These are phyloP conservation scores for Thermoascus crustaceus DNA, from an alignment of 2,329 filamentous ascomycete genomes.

Conservation along the genomic window DNA sequence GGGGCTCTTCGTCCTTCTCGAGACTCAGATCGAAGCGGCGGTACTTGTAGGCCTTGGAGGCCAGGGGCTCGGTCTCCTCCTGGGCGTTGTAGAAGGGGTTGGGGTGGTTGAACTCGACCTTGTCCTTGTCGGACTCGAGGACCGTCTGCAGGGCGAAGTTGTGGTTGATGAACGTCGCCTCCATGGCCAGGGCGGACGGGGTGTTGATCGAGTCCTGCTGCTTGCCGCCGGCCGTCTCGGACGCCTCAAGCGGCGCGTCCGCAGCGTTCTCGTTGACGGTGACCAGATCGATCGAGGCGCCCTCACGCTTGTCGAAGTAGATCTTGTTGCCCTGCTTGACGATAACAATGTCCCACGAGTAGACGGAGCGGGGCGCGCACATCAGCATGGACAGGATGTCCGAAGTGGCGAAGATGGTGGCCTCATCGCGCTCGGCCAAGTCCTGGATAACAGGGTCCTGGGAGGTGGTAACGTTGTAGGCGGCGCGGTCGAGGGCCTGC, in stretches of 20 bases:
- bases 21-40: conserved; percentile 91
- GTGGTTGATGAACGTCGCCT: conserved; percentile 99
- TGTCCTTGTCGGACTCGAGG: conserved; percentile 66
- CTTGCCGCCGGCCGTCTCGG: conserved; percentile 57
- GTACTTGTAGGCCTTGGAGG: conserved; percentile 98
- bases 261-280: conserved; percentile 98
- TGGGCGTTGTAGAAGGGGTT: conserved; percentile 97
- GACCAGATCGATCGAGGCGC: conserved; percentile 89
- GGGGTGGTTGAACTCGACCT: conserved; percentile 74
- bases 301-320: conserved; percentile 97
- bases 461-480: conserved; percentile 96
- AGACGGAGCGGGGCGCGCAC: conserved; percentile 93
- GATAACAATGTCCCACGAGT: conserved; percentile 97
- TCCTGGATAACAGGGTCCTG: conserved; percentile 96
- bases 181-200: conserved; percentile 83
- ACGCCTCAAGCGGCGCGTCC: conserved; percentile 83
- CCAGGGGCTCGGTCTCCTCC: conserved; percentile 87
- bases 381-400: conserved; percentile 98
- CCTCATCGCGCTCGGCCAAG: conserved; percentile 89
- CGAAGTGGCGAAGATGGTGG: conserved; percentile 93
- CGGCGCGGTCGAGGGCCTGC: conserved; percentile 80
- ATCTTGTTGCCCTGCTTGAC: conserved; percentile 89
- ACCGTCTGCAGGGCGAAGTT: conserved; percentile 98
- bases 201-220: conserved; percentile 94
- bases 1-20: conserved; percentile 81